These are phyloP conservation scores for Magnolia sinica DNA, from an alignment of 164 flowering plant genomes.

Conservation along the genomic window DNA sequence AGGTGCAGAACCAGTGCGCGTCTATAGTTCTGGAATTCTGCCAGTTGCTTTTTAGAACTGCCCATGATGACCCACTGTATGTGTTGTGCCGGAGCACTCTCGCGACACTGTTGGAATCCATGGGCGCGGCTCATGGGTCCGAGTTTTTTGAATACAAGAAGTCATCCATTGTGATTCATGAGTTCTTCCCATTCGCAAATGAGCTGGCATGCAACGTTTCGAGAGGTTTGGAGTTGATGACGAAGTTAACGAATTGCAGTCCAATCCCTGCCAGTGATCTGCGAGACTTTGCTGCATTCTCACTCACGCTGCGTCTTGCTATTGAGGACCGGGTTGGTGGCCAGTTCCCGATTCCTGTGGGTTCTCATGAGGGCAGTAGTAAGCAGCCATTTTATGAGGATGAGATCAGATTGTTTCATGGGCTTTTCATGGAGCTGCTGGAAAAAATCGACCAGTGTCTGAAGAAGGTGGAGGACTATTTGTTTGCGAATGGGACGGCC, in stretches of 20 bases:
- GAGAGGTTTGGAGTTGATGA: slow-evolving; percentile 28
- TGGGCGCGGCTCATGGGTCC: slow-evolving; percentile 22
- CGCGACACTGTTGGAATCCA: slow-evolving; percentile 48
- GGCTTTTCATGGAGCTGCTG: slow-evolving; percentile 37
- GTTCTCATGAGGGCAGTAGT: slow-evolving; percentile 19
- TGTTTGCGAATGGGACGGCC: slow-evolving; percentile 19
- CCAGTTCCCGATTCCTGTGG: slow-evolving; percentile 25
- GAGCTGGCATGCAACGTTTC: slow-evolving; percentile 52
- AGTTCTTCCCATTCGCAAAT: slow-evolving; percentile 60
- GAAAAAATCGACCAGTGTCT: slow-evolving; percentile 44
- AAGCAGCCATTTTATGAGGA: slow-evolving; percentile 19
- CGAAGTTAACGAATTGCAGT: slow-evolving; percentile 10
- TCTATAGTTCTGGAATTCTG: slow-evolving; percentile 73
- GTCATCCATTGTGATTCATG: slow-evolving; percentile 28
- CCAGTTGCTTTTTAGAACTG: slow-evolving; percentile 46
- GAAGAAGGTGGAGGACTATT: slow-evolving; percentile 36
- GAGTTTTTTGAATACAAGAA: slow-evolving; percentile 15
- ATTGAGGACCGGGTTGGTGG: slow-evolving; percentile 33
- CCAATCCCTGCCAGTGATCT: slow-evolving; percentile 31
- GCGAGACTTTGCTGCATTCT: slow-evolving; percentile 54
- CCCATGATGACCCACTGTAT: slow-evolving; percentile 43
- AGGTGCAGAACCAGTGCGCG: slow-evolving; percentile 31
- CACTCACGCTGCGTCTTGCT: slow-evolving; percentile 37
- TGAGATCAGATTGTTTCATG: slow-evolving; percentile 45
- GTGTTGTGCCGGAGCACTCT: slow-evolving; percentile 52